These are phyloP conservation scores for Malus fusca DNA, from an alignment of 306 rosid genomes.

Conservation along the genomic window DNA sequence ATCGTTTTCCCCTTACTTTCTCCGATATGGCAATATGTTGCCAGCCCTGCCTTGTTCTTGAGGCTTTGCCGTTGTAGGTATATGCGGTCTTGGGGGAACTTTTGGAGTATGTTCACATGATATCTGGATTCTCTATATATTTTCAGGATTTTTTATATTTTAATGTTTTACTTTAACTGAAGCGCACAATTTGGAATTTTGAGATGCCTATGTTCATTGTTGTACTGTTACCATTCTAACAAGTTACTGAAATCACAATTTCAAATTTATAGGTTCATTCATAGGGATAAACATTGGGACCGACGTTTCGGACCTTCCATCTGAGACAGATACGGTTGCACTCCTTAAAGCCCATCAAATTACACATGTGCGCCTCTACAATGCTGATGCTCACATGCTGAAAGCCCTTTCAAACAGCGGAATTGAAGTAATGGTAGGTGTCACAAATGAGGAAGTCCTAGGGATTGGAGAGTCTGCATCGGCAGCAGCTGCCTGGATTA, in stretches of 20 bases:
- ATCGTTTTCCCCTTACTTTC: neutral
- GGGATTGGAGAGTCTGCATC: slow-evolving; percentile 71
- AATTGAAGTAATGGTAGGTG: slow-evolving; percentile 71
- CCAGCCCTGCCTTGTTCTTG: neutral
- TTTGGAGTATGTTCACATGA: neutral
- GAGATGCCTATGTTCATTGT: neutral
- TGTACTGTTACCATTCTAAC: slow-evolving; percentile 1
- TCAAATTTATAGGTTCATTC: slow-evolving; percentile 67
- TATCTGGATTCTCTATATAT: neutral
- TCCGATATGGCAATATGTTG: neutral
- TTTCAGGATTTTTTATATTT: neutral
- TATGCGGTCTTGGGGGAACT: neutral
- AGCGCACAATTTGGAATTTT: neutral
- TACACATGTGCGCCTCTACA: slow-evolving; percentile 63
- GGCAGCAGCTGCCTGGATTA: slow-evolving; percentile 75
- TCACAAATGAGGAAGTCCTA: slow-evolving; percentile 64
- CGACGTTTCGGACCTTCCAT: slow-evolving; percentile 64
- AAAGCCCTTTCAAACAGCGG: slow-evolving; percentile 66
- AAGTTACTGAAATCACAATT: slow-evolving; percentile 8
- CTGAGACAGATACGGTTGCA: slow-evolving; percentile 46
- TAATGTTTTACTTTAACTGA: neutral
- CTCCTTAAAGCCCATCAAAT: slow-evolving; percentile 72
- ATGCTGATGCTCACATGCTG: slow-evolving; percentile 66
- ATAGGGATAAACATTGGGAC: slow-evolving; percentile 84
- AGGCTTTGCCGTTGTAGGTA: neutral